Conservation (phyloP, 2,329 filamentous ascomycete species). For the Fusarium globosum region DNA sequence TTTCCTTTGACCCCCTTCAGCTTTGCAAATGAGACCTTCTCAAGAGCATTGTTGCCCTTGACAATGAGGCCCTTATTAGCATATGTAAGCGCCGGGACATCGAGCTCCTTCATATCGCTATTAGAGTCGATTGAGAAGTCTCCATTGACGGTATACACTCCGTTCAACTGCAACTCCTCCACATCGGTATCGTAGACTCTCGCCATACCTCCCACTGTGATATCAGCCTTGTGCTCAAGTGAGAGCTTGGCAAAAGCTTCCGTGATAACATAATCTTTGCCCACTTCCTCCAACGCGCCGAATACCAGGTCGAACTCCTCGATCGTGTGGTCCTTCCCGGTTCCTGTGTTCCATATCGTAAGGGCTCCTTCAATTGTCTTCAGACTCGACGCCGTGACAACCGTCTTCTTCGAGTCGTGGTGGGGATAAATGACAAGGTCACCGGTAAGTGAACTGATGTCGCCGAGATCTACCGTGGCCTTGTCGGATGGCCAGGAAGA, state of each 20-base stretch:
- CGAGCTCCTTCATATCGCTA: constrained; percentile 30
- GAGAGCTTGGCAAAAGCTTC: constrained; percentile 35
- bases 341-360: constrained; percentile 41
- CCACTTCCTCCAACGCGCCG: constrained; percentile 34
- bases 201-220: constrained; percentile 38
- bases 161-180: constrained; percentile 33
- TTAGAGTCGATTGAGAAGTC: constrained; percentile 45
- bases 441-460: constrained; percentile 36
- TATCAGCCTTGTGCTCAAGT: constrained; percentile 33
- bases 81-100: constrained; percentile 29
- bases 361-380: constrained; percentile 38
- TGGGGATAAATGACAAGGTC: constrained; percentile 44
- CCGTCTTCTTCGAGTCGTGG: constrained; percentile 39
- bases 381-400: constrained; percentile 34
- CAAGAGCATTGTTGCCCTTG: constrained; percentile 37
- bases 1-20: constrained; percentile 42
- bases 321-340: constrained; percentile 21
- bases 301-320: constrained; percentile 36
- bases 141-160: constrained; percentile 39
- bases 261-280: constrained; percentile 40
- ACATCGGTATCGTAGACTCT: constrained; percentile 40
- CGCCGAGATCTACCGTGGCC: constrained; percentile 43
- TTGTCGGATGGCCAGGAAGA: constrained; percentile 39
- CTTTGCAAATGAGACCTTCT: constrained; percentile 36
- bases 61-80: constrained; percentile 40